phyloP scores from a whole-genome alignment of 495 filamentous ascomycete genomes.

The Lasiosphaeris hirsuta region DNA sequence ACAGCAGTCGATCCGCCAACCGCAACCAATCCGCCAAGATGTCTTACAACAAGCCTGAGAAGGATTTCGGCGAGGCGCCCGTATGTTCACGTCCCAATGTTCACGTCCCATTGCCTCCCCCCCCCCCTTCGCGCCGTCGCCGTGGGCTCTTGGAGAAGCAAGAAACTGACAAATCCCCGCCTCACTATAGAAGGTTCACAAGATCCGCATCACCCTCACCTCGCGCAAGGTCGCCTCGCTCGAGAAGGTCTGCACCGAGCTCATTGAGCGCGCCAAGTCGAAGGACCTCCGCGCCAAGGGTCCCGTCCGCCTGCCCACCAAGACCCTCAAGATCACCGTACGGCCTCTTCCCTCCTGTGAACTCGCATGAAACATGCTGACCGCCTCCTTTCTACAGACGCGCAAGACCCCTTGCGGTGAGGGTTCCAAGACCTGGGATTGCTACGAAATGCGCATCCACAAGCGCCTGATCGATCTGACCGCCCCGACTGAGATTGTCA shows the following conservation, averaged over 20 bases:
- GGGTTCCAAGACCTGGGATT: conserved; percentile 99
- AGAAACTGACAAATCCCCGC: conserved; percentile 5
- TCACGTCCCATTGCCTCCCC: conserved; percentile 1
- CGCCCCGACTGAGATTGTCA: conserved; percentile 97
- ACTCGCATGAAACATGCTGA: background rate
- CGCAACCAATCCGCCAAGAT: conserved; percentile 53
- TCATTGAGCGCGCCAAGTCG: conserved; percentile 96
- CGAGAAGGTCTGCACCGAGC: conserved; percentile 97
- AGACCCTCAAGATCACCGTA: conserved; percentile 85
- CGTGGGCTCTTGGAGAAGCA: background rate
- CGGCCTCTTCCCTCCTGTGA: conserved; percentile 17
- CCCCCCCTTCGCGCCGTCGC: background rate
- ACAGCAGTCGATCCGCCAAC: conserved; percentile 10
- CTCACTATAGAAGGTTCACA: conserved; percentile 76
- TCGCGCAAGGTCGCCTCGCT: conserved; percentile 86
- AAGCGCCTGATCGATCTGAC: conserved; percentile 85
- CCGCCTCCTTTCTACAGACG: conserved; percentile 20
- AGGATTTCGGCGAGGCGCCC: conserved; percentile 68
- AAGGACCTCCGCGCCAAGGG: conserved; percentile 99
- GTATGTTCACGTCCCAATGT: conserved; percentile 29
- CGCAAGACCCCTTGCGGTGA: conserved; percentile 91
- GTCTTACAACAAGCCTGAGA: conserved; percentile 95
- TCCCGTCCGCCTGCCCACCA: conserved; percentile 97
- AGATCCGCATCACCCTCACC: conserved; percentile 97
- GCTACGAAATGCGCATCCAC: conserved; percentile 98